phyloP scores from a whole-genome alignment of 208 protist genomes.

The Lotmaria passim region DNA sequence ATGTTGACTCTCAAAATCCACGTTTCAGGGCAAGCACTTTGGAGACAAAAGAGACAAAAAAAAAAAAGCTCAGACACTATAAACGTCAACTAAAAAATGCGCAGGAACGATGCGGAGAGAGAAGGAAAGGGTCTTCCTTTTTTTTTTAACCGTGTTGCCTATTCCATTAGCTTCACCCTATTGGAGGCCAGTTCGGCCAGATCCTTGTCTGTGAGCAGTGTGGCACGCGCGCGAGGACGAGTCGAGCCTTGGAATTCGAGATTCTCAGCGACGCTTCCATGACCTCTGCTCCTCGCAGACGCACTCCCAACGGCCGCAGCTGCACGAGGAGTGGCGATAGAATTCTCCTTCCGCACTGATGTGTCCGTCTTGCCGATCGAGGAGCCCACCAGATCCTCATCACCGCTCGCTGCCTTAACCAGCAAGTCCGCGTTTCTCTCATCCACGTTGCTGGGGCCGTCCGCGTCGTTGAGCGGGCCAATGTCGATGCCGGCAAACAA shows the following conservation, averaged over 20 bases:
- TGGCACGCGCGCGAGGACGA: background rate
- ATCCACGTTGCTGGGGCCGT: background rate
- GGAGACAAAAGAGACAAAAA: too few species aligned
- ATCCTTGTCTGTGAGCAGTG: conserved; percentile 44
- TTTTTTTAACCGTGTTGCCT: background rate
- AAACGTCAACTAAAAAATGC: too few species aligned
- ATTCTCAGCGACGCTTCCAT: background rate
- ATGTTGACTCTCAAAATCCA: too few species aligned
- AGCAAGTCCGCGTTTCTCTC: background rate
- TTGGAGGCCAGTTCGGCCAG: conserved; percentile 38
- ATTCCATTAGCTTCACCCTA: conserved; percentile 39
- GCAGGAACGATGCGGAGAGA: too few species aligned
- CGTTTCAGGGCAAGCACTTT: too few species aligned
- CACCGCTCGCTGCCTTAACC: too few species aligned
- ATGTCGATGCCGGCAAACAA: conserved; percentile 39
- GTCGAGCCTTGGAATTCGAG: background rate
- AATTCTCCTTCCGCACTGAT: background rate
- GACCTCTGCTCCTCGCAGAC: background rate
- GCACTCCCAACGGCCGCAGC: background rate
- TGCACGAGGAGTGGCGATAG: background rate
- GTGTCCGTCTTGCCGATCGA: background rate
- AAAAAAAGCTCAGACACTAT: too few species aligned
- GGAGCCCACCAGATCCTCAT: too few species aligned
- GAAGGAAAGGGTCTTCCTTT: too few species aligned
- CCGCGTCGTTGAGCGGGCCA: background rate